phyloP scores from a whole-genome alignment of 192 early-diverging fungal genomes.

The Anaeromyces robustus region DNA sequence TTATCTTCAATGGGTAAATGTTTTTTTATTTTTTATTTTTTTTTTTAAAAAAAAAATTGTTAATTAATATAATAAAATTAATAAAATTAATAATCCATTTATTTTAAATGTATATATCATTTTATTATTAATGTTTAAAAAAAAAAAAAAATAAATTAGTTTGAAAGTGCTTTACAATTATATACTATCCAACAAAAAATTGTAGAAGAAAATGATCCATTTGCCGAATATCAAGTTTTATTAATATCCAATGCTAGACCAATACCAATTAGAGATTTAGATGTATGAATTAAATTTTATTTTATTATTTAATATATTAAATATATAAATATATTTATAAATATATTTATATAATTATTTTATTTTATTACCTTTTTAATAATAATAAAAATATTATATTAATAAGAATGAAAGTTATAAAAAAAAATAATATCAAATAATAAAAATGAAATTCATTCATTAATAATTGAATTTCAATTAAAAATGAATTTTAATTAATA shows the following conservation, averaged over 20 bases:
- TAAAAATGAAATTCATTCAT: too few relatives aligned
- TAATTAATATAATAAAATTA: too few relatives aligned
- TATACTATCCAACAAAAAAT: slow-evolving; percentile 51
- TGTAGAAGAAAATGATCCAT: slow-evolving; percentile 23
- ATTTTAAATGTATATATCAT: too few relatives aligned
- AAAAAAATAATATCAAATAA: too few relatives aligned
- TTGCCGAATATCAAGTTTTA: slow-evolving; percentile 81
- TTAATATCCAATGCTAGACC: slow-evolving; percentile 71
- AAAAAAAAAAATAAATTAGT: slow-evolving; percentile 22
- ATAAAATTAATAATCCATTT: too few relatives aligned
- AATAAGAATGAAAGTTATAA: too few relatives aligned
- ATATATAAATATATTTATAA: background rate
- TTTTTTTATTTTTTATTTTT: slow-evolving; percentile 1
- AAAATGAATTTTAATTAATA: too few relatives aligned
- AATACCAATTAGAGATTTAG: slow-evolving; percentile 76
- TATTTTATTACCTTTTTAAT: too few relatives aligned
- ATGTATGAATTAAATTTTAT: slow-evolving; percentile 28
- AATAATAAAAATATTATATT: too few relatives aligned
- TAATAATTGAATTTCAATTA: too few relatives aligned
- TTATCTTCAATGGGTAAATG: slow-evolving; percentile 57
- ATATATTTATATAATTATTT: background rate
- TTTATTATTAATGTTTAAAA: background rate
- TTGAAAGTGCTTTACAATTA: slow-evolving; percentile 71
- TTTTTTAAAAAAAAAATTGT: background rate
- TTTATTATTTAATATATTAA: background rate